Evolutionary conservation across 805 yeast species (phyloP).

Genomic region (Ogataea kodamae): DNA sequence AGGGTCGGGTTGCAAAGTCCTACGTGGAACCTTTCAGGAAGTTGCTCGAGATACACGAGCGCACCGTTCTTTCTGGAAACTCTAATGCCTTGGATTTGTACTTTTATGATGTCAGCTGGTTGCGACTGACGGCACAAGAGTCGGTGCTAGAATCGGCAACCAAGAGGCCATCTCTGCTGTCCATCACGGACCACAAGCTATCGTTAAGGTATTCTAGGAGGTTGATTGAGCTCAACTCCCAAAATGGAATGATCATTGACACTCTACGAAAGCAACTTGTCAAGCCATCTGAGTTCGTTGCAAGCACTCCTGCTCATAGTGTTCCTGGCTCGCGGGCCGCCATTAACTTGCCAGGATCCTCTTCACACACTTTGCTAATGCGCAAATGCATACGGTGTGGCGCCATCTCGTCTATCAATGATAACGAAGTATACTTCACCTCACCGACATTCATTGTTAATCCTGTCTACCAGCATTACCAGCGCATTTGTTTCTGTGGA

Average conservation of each 20-base stretch:
- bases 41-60: slow-evolving; percentile 46
- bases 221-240: slow-evolving; percentile 21
- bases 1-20: slow-evolving; percentile 51
- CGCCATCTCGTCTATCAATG: slow-evolving; percentile 35
- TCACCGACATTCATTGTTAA: slow-evolving; percentile 29
- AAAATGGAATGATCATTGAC: slow-evolving; percentile 32
- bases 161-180: slow-evolving; percentile 15
- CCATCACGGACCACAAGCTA: slow-evolving; percentile 23
- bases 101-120: slow-evolving; percentile 66
- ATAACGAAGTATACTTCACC: slow-evolving; percentile 22
- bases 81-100: slow-evolving; percentile 52
- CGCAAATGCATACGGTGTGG: slow-evolving; percentile 36
- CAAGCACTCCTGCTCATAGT: not conserved
- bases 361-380: slow-evolving; percentile 18
- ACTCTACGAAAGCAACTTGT: slow-evolving; percentile 32
- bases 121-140: slow-evolving; percentile 36
- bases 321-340: slow-evolving; percentile 9
- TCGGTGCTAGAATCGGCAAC: slow-evolving; percentile 1
- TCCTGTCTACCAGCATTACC: slow-evolving; percentile 38
- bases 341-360: slow-evolving; percentile 5
- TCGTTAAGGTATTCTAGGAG: slow-evolving; percentile 16
- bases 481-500: slow-evolving; percentile 75
- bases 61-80: slow-evolving; percentile 38
- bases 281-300: slow-evolving; percentile 26
- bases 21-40: slow-evolving; percentile 37